Conservation (phyloP, 2,329 filamentous ascomycete genomes). For the Chlorencoelia australis region DNA sequence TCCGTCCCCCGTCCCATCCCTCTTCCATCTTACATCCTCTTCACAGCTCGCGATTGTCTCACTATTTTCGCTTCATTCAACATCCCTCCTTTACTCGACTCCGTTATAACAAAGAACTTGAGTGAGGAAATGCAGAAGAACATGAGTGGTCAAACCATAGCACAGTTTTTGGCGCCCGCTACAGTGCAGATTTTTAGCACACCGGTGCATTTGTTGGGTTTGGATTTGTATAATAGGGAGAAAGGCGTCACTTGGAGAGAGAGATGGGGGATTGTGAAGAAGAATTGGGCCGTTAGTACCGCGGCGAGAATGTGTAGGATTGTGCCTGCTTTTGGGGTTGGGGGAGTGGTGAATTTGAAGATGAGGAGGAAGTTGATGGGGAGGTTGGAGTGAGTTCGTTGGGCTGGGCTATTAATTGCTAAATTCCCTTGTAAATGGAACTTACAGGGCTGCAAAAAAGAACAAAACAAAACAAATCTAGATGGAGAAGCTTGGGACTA, state of each 20-base stretch:
- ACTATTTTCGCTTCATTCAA: constrained; percentile 94
- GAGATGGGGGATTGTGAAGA: constrained; percentile 55
- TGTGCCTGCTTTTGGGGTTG: constrained; percentile 79
- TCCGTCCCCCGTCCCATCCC: constrained; percentile 51
- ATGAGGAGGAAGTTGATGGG: constrained; percentile 55
- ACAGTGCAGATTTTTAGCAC: constrained; percentile 71
- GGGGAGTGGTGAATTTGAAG: constrained; percentile 74
- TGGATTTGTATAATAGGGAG: constrained; percentile 76
- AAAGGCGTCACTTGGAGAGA: constrained; percentile 39
- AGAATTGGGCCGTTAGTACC: constrained; percentile 67
- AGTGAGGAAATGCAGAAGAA: constrained; percentile 40
- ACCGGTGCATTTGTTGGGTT: constrained; percentile 71
- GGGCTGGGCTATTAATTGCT: too few relatives aligned
- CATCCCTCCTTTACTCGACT: constrained; percentile 68
- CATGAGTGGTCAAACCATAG: constrained; percentile 48
- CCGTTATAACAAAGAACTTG: constrained; percentile 48
- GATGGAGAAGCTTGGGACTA: too few relatives aligned
- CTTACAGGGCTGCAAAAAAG: too few relatives aligned
- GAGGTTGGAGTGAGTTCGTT: constrained; percentile 16
- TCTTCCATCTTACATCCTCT: constrained; percentile 63
- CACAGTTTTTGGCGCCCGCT: constrained; percentile 75
- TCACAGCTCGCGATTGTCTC: constrained; percentile 72
- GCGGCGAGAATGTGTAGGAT: constrained; percentile 74
- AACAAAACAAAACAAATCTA: too few relatives aligned
- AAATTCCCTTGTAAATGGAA: too few relatives aligned